A percentile compares a stretch with the other conserved stretches of the same genome.
Evolutionary conservation across 495 filamentous ascomycete genomes (phyloP).

Genomic region (Oleoguttula mirabilis): DNA sequence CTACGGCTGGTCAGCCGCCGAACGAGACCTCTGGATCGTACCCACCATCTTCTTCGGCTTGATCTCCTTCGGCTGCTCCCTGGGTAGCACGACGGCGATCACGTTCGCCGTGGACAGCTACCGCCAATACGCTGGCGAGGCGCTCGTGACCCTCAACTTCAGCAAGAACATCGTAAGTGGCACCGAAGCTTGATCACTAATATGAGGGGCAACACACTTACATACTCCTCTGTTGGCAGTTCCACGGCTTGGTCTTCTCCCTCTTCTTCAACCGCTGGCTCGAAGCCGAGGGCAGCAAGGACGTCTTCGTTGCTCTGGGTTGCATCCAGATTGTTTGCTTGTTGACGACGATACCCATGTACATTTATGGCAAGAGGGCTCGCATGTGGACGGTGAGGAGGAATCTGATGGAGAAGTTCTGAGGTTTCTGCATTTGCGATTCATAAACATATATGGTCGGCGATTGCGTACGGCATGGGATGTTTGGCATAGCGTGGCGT

Average conservation of each 20-base stretch:
- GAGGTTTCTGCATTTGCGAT: background rate
- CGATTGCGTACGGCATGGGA: background rate
- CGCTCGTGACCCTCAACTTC: slow-evolving; percentile 88
- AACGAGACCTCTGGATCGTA: slow-evolving; percentile 72
- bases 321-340: slow-evolving; percentile 71
- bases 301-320: slow-evolving; percentile 72
- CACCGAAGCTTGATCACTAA: slow-evolving; percentile 56
- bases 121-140: slow-evolving; percentile 87
- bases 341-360: slow-evolving; percentile 77
- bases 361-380: slow-evolving; percentile 84
- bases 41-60: slow-evolving; percentile 88
- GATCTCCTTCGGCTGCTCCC: slow-evolving; percentile 84
- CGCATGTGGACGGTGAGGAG: slow-evolving; percentile 93
- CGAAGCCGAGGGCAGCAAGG: slow-evolving; percentile 57
- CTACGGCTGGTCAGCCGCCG: slow-evolving; percentile 78
- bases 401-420: slow-evolving; percentile 84
- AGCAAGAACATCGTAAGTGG: slow-evolving; percentile 53
- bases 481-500: background rate
- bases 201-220: slow-evolving; percentile 80
- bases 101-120: slow-evolving; percentile 93
- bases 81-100: slow-evolving; percentile 87
- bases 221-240: too few species aligned
- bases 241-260: slow-evolving; percentile 42
- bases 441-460: background rate
- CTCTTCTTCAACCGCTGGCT: slow-evolving; percentile 87